Base-by-base conservation (phyloP, 495 filamentous ascomycete genomes). In the Staphylotrichum longicolle region DNA sequence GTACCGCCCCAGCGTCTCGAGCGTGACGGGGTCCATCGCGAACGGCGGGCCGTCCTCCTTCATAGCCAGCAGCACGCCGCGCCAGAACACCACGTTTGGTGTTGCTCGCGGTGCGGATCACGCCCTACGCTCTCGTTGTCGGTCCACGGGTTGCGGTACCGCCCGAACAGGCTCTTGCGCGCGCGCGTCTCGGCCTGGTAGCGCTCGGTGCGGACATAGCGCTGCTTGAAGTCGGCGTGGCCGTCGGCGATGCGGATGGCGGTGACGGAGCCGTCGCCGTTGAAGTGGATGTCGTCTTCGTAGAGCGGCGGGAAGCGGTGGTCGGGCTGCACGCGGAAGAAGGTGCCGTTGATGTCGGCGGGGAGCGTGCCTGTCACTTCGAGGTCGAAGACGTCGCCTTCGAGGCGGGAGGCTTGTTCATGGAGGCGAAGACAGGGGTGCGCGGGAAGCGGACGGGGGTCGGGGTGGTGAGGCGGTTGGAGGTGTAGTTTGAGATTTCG, bases 41-140 rank as follows among this genome's bases (percentile, higher is more conserved):
- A 78, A 85, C 3, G 82, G 82, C 20, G 77, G 80, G 0, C 77
- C 75, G 67, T 83, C 81, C 62, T 86, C 83, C 58, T 85, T 85
- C 52, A 72, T 73, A 0, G 83, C 83, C 4, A 86, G 66, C 34
- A 86, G 66, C 65, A 76, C 72, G 0, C 80, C 80, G 5, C 77
- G 69, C 73, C 76, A 86, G 60, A 77, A 80, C 3, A 82, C 70
- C 4, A 86, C 67, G 58, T 86, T 86, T 85, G 11, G 83, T 86
- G 52, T 86, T 85, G 1, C 76, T 73, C 3, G 81, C 80, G 1
- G 74, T 81, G 4, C 80, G 69, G 15, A 84, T 75, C 8, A 78
- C 73, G 20, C 78, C 78, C 48, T 74, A 83, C 78, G 39, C 70
- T 72, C 62, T 78, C 77, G 46, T 76, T 76, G 60, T 86, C 82